Evolutionary conservation across 176 grass and related monocot species (phyloP), one percentile per base, ranked within the genome.

Genomic region (Phoenix roebelenii): DNA sequence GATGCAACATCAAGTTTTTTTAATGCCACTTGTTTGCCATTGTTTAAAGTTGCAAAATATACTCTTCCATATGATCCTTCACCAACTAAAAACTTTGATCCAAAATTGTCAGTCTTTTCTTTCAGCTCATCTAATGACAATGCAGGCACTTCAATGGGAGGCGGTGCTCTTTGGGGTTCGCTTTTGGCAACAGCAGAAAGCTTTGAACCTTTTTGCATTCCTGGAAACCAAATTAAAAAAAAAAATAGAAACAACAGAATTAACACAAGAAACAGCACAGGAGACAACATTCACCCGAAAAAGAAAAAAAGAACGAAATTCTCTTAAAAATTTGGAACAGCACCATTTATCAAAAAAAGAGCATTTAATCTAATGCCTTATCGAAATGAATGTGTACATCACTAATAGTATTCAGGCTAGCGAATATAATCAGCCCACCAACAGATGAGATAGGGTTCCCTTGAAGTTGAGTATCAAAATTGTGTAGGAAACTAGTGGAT

Each of bases 11-110:
- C 85, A 52, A 89, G 82, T 61, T 95, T 95, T 55, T 95, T 95
- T 18, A 95, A 65, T 16, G 89, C 85, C 68, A 88, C 54, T 70
- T 95, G 84, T 67, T 73, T 85, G 30, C 73, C 89, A 57, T 59
- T 78, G 68, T 80, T 72, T 74, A 95, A 72, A 28, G 75, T 51
- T 50, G 73, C 89, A 23, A 83, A 85, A 23, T 89, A 95, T 24
- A 95, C 89, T 64, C 89, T 88, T 59, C 89, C 89, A 49, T 89
- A 95, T 64, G 89, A 95, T 7, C 89, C 89, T 83, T 95, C 89
- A 2, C 89, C 85, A 39, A 95, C 78, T 58, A 95, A 85, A 72
- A 85, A 22, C 15, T 75, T 83, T 12, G 79, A 77, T 18, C 82
- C 85, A 66, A 95, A 95, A 68, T 95, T 76, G 52, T 95, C 82